Percentiles rank a stretch among this genome's conserved stretches.
Conservation (phyloP, 2,329 filamentous ascomycete species). For the Trichoderma asperellum region DNA sequence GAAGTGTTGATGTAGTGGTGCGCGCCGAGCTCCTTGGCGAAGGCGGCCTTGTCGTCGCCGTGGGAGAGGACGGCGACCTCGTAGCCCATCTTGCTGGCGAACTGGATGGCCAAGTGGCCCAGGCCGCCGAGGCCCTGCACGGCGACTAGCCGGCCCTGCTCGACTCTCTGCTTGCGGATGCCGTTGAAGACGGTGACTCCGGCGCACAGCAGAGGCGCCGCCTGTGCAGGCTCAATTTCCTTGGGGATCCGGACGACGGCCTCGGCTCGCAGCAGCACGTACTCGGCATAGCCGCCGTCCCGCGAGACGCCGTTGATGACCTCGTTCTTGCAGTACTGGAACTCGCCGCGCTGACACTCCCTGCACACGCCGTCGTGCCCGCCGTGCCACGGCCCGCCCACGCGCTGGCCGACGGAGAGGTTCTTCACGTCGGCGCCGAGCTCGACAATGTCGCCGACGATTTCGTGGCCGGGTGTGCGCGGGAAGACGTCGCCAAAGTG, state of each 20-base stretch:
- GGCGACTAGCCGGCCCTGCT: conserved; percentile 58
- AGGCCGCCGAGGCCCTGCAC: conserved; percentile 75
- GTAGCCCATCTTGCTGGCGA: conserved; percentile 76
- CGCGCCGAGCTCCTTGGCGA: conserved; percentile 57
- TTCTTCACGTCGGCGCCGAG: conserved; percentile 58
- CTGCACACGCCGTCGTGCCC: conserved; percentile 66
- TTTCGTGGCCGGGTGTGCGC: conserved; percentile 70
- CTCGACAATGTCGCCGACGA: conserved; percentile 66
- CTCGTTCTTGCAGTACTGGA: conserved; percentile 69
- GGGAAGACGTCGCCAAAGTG: conserved; percentile 60
- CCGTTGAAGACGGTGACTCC: conserved; percentile 67
- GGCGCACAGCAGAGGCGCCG: conserved; percentile 65
- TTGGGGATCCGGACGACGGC: conserved; percentile 61
- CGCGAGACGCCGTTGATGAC: conserved; percentile 66
- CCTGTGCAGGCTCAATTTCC: conserved; percentile 55
- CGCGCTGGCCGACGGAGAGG: conserved; percentile 64
- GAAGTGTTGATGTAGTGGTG: conserved; percentile 56
- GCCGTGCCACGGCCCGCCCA: conserved; percentile 55
- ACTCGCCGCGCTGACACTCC: conserved; percentile 64
- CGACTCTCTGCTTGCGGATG: conserved; percentile 58
- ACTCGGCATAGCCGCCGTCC: conserved; percentile 72
- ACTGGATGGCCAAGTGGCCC: conserved; percentile 78
- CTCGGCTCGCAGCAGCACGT: conserved; percentile 62
- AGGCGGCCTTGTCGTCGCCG: conserved; percentile 67
- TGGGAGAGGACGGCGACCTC: conserved; percentile 69